Evolutionary conservation across 371 early-diverging fungal species (phyloP).

Genomic region (Mucor ambiguus): DNA sequence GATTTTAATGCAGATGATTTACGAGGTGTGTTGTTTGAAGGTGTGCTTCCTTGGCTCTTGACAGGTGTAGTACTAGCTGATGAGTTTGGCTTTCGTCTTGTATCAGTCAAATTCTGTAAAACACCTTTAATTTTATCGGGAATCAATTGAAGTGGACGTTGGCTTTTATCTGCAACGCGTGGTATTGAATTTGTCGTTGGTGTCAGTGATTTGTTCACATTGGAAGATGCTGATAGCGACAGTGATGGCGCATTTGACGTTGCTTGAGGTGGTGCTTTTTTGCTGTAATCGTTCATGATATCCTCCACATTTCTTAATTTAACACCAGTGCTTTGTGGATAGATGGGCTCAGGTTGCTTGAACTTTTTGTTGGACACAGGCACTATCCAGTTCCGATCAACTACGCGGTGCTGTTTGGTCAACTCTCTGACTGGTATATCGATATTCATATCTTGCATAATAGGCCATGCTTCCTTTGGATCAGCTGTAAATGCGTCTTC

Average conservation of each 20-base stretch:
- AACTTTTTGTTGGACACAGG: slow-evolving; percentile 13
- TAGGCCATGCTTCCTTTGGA: slow-evolving; percentile 13
- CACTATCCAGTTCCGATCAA: slow-evolving; percentile 16
- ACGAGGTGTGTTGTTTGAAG: neutral
- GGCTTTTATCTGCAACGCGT: slow-evolving; percentile 10
- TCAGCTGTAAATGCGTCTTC: slow-evolving; percentile 14
- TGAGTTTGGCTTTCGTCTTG: slow-evolving; percentile 6
- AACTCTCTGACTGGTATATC: slow-evolving; percentile 8
- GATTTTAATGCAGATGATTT: slow-evolving; percentile 10
- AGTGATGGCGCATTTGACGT: neutral
- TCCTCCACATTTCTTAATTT: slow-evolving; percentile 21
- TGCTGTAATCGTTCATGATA: slow-evolving; percentile 16
- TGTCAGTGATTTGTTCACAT: neutral
- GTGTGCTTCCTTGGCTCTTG: neutral
- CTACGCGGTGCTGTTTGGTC: slow-evolving; percentile 8
- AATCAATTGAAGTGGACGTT: neutral
- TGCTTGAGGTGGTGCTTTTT: slow-evolving; percentile 2
- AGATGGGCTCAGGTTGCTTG: slow-evolving; percentile 9
- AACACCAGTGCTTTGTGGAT: slow-evolving; percentile 23
- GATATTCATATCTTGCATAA: slow-evolving; percentile 7
- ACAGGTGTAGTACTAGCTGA: neutral
- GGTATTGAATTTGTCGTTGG: slow-evolving; percentile 3
- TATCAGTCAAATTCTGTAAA: slow-evolving; percentile 11
- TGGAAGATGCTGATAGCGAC: neutral
- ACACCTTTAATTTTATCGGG: slow-evolving; percentile 17